Conservation (phyloP, 2,329 filamentous ascomycete species). For the Alternaria alternata region DNA sequence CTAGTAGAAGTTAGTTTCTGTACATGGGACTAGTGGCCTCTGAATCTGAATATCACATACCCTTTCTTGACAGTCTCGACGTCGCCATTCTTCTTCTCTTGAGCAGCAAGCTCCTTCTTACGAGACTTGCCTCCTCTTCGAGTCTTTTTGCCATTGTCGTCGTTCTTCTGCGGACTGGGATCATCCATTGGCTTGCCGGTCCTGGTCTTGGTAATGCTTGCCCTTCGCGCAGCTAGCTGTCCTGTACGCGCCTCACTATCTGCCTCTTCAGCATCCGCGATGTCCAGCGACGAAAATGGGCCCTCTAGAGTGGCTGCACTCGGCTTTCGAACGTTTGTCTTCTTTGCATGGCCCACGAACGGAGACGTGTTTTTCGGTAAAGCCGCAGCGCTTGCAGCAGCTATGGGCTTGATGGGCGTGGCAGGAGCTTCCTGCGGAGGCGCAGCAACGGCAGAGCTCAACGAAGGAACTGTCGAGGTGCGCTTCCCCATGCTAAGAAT, state of each 20-base stretch:
- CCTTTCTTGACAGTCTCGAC: constrained; percentile 43
- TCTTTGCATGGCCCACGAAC: constrained; percentile 46
- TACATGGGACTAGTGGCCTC: not conserved
- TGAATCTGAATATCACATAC: constrained; percentile 40
- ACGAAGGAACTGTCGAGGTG: constrained; percentile 37
- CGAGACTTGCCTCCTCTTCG: constrained; percentile 55
- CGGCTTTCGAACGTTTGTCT: constrained; percentile 42
- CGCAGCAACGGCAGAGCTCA: constrained; percentile 28
- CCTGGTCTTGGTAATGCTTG: constrained; percentile 51
- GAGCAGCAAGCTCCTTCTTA: constrained; percentile 55
- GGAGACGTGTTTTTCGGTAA: constrained; percentile 50
- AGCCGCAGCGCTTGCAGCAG: constrained; percentile 45
- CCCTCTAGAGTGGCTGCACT: constrained; percentile 51
- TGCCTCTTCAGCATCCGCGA: constrained; percentile 50
- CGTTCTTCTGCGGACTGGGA: constrained; percentile 37
- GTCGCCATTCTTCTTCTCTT: constrained; percentile 48
- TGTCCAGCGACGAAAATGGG: constrained; percentile 52
- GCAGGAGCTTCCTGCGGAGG: constrained; percentile 51
- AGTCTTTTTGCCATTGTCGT: constrained; percentile 57
- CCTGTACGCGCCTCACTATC: constrained; percentile 46
- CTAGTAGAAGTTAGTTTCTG: constrained; percentile 34
- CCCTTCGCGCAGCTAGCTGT: constrained; percentile 38
- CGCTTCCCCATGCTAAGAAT: constrained; percentile 72
- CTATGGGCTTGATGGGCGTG: constrained; percentile 54
- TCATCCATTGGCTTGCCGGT: constrained; percentile 53